Conservation (phyloP, 768 basidiomycete species). For the Suillus americanus region DNA sequence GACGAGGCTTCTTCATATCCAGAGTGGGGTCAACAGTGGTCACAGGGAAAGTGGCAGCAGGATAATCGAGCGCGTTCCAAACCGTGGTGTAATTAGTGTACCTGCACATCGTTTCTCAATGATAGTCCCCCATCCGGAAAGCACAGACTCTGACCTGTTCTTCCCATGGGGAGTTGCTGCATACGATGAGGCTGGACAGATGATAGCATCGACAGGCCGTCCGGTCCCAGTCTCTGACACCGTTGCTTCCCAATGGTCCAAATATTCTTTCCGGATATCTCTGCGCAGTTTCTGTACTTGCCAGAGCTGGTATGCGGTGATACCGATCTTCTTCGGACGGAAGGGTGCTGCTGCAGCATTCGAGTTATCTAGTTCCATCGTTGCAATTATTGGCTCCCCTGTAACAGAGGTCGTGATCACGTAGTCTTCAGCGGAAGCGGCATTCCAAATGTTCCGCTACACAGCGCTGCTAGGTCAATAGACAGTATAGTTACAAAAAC, state of each 20-base stretch:
- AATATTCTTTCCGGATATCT: neutral
- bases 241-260: neutral
- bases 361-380: neutral
- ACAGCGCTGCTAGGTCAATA: neutral
- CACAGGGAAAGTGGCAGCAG: neutral
- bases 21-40: neutral
- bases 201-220: neutral
- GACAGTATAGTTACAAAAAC: neutral
- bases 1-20: neutral
- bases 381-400: conserved; percentile 48
- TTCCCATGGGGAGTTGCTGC: neutral
- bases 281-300: neutral
- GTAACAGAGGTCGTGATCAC: conserved; percentile 32
- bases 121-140: neutral
- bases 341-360: neutral
- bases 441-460: conserved; percentile 43
- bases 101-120: neutral
- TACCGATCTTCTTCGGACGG: neutral
- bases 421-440: conserved; percentile 52
- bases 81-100: neutral
- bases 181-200: neutral
- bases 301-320: neutral
- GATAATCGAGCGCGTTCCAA: neutral
- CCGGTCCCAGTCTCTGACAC: neutral
- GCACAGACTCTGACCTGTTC: neutral